Base-by-base conservation (phyloP, 2,329 filamentous ascomycete genomes). In the Colletotrichum sp. region DNA sequence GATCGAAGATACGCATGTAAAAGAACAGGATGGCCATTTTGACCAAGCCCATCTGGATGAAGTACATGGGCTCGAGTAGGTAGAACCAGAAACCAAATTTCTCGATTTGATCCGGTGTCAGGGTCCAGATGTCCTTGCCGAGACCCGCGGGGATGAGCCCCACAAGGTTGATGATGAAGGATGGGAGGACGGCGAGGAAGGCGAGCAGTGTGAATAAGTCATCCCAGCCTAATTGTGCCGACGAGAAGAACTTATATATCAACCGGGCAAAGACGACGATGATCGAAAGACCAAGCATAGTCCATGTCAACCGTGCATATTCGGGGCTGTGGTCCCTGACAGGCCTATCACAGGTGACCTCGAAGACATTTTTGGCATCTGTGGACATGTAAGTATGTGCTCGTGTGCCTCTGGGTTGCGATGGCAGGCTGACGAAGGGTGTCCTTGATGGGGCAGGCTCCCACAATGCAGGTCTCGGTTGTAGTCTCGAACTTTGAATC, bases 11-110 rank as follows among this genome's bases (percentile, higher is more conserved):
- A 21, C 83, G 81, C 18, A 86, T 80, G 71, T 87, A 88, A 75
- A 88, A 86, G 71, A 84, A 82, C 8, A 87, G 77, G 13, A 88
- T 78, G 2, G 86, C 85, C 28, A 86, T 78, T 77, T 87, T 87
- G 55, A 85, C 80, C 7, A 86, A 77, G 13, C 82, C 82, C 67
- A 85, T 80, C 36, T 84, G 81, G 1, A 82, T 34, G 77, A 87
- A 83, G 78, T 87, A 88, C 24, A 87, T 79, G 0, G 85, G 79
- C 55, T 85, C 83, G 5, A 84, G 77, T 8, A 83, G 28, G 77
- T 80, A 84, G 70, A 85, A 84, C 60, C 71, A 83, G 5, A 78
- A 70, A 8, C 76, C 79, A 24, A 83, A 84, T 2, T 69, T 39
- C 63, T 77, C 79, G 52, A 81, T 79, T 48, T 79, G 77, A 15